These are phyloP conservation scores for Myriangium duriaei DNA, from an alignment of 2,329 filamentous ascomycete species.

Conservation along the genomic window DNA sequence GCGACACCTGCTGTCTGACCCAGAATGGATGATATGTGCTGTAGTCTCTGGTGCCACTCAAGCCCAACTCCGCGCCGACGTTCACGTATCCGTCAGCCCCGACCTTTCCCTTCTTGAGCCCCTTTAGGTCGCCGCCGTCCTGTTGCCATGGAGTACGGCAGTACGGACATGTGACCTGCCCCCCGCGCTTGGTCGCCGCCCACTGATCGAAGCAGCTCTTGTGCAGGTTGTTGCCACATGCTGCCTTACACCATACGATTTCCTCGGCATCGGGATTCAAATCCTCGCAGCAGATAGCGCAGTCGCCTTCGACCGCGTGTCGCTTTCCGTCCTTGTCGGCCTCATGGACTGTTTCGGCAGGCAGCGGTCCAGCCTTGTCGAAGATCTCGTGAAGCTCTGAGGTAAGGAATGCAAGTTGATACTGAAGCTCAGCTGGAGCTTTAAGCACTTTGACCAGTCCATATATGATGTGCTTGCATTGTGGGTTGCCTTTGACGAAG, in stretches of 20 bases:
- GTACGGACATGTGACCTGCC: slow-evolving; percentile 21
- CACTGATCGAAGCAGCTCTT: slow-evolving; percentile 45
- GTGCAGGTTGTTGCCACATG: slow-evolving; percentile 52
- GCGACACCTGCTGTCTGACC: slow-evolving; percentile 13
- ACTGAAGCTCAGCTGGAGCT: slow-evolving; percentile 41
- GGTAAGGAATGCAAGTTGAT: slow-evolving; percentile 49
- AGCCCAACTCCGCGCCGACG: slow-evolving; percentile 20
- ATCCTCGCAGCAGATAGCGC: slow-evolving; percentile 43
- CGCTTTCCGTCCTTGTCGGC: slow-evolving; percentile 36
- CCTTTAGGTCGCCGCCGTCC: slow-evolving; percentile 14
- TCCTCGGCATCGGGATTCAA: slow-evolving; percentile 24
- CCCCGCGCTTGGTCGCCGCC: slow-evolving; percentile 22
- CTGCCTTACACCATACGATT: slow-evolving; percentile 46
- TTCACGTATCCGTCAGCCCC: slow-evolving; percentile 23
- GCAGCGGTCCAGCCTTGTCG: slow-evolving; percentile 39
- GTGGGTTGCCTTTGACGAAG: slow-evolving; percentile 32
- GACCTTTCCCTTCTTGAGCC: slow-evolving; percentile 13
- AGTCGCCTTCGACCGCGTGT: slow-evolving; percentile 50
- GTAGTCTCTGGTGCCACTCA: slow-evolving; percentile 19
- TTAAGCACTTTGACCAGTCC: slow-evolving; percentile 47
- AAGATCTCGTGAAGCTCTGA: slow-evolving; percentile 47
- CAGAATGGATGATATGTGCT: slow-evolving; percentile 20
- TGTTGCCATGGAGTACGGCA: slow-evolving; percentile 20
- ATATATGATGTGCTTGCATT: slow-evolving; percentile 55
- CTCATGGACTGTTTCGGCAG: slow-evolving; percentile 21